Conservation (phyloP, 2,329 filamentous ascomycete species). For the Aspergillus sp. region DNA sequence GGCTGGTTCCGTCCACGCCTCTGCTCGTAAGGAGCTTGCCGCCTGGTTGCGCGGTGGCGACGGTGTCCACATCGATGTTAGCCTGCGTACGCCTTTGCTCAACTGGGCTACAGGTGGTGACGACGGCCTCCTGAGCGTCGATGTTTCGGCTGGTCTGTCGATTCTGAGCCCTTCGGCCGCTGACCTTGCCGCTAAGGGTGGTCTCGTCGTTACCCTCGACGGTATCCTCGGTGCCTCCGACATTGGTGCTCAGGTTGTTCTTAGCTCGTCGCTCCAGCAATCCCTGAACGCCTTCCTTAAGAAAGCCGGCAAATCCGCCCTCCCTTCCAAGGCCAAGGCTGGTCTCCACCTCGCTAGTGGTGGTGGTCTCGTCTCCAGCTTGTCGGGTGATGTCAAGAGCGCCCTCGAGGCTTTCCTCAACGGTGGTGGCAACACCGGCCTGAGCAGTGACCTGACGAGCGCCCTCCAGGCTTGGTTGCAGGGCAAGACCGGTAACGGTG, state of each 20-base stretch:
- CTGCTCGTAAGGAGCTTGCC: conserved; percentile 22
- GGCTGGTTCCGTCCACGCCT: conserved; percentile 18
- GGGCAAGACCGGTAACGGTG: conserved; percentile 19
- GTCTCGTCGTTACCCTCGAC: conserved; percentile 28
- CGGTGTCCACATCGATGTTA: conserved; percentile 14
- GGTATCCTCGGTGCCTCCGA: conserved; percentile 26
- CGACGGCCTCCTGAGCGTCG: conserved; percentile 16
- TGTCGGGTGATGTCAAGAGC: conserved; percentile 25
- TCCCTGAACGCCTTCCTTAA: conserved; percentile 23
- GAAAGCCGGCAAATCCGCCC: conserved; percentile 8
- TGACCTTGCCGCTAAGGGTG: conserved; percentile 27
- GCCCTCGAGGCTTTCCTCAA: conserved; percentile 24
- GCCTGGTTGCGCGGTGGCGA: conserved; percentile 21
- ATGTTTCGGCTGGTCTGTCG: conserved; percentile 24
- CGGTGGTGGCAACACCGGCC: conserved; percentile 16
- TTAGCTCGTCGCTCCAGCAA: conserved; percentile 22
- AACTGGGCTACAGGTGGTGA: conserved; percentile 24
- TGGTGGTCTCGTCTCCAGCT: conserved; percentile 24
- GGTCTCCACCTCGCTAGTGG: conserved; percentile 27
- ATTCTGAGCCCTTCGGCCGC: conserved; percentile 27
- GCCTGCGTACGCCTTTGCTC: conserved; percentile 22
- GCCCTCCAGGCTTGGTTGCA: conserved; percentile 26
- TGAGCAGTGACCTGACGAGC: conserved; percentile 21
- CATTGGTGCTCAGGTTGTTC: conserved; percentile 22
- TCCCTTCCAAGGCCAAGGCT: conserved; percentile 23